Evolutionary conservation across 768 basidiomycete genomes (phyloP).

Genomic region (Pisolithus marmoratus): DNA sequence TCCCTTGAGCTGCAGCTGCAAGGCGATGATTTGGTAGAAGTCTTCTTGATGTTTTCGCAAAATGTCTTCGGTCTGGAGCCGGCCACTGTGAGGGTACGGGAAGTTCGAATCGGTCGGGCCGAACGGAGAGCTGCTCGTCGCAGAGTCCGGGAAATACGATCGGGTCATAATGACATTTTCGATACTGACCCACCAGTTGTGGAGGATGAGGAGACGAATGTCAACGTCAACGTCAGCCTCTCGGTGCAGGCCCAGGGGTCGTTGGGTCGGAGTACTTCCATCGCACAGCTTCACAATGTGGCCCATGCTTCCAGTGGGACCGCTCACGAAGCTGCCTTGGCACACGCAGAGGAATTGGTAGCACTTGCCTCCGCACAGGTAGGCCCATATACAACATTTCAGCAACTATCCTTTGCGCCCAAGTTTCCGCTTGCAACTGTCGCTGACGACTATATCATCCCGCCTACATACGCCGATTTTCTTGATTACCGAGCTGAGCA

Average conservation of each 20-base stretch:
- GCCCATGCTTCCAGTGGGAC: slow-evolving; percentile 25
- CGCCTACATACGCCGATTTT: slow-evolving; percentile 82
- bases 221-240: slow-evolving; percentile 60
- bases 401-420: slow-evolving; percentile 81
- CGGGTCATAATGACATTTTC: slow-evolving; percentile 39
- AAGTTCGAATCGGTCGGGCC: slow-evolving; percentile 85
- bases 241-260: slow-evolving; percentile 42
- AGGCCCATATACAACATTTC: slow-evolving; percentile 88
- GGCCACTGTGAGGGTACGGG: slow-evolving; percentile 89
- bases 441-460: slow-evolving; percentile 87
- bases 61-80: slow-evolving; percentile 92
- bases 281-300: slow-evolving; percentile 20
- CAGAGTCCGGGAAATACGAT: slow-evolving; percentile 62
- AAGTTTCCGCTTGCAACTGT: slow-evolving; percentile 84
- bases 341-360: slow-evolving; percentile 61
- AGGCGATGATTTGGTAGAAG: slow-evolving; percentile 88
- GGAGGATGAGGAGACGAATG: slow-evolving; percentile 50
- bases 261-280: slow-evolving; percentile 24
- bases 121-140: slow-evolving; percentile 82
- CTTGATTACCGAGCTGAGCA: slow-evolving; percentile 59
- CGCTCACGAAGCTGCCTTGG: slow-evolving; percentile 29
- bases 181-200: slow-evolving; percentile 39
- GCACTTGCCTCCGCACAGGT: slow-evolving; percentile 64
- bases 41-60: slow-evolving; percentile 86
- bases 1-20: slow-evolving; percentile 85